Conservation (phyloP, 768 basidiomycete species). For the Naganishia vishniacii region DNA sequence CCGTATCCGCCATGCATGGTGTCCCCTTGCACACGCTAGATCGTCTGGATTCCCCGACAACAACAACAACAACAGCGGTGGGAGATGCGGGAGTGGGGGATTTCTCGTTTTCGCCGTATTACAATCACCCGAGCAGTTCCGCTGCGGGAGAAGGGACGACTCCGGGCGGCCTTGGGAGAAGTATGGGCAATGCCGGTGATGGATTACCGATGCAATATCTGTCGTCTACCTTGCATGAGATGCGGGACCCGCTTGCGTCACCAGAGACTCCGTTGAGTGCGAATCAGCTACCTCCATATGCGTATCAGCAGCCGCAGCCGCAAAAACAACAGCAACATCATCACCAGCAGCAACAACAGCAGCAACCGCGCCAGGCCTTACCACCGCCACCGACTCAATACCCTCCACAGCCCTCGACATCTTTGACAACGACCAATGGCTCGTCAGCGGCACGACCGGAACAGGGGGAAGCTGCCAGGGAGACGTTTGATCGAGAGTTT, state of each 20-base stretch:
- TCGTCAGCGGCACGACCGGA: neutral
- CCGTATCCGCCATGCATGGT: conserved; percentile 9
- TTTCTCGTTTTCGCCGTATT: conserved; percentile 14
- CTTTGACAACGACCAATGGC: neutral
- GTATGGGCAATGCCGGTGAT: too few relatives aligned
- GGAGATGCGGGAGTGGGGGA: neutral
- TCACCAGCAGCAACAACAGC: conserved; percentile 6
- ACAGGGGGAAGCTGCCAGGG: conserved; percentile 28
- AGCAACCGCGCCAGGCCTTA: neutral
- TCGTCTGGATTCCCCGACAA: conserved; percentile 9
- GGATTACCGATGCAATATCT: conserved; percentile 10
- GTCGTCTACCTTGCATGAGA: conserved; percentile 16
- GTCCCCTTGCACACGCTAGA: conserved; percentile 12
- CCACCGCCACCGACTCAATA: neutral
- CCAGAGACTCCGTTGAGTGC: conserved; percentile 3
- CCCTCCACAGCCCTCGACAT: neutral
- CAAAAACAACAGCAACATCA: conserved; percentile 6
- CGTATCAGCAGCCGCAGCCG: neutral
- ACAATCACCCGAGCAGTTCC: neutral
- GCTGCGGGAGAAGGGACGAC: neutral
- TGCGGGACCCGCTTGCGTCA: conserved; percentile 14
- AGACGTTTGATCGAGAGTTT: conserved; percentile 21
- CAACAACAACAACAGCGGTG: too few relatives aligned
- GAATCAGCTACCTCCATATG: neutral
- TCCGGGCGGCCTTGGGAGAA: neutral